Percentiles rank a stretch among this genome's conserved stretches.
These are phyloP conservation scores for Vicia sativa DNA, from an alignment of 306 rosid species.

Conservation along the genomic window DNA sequence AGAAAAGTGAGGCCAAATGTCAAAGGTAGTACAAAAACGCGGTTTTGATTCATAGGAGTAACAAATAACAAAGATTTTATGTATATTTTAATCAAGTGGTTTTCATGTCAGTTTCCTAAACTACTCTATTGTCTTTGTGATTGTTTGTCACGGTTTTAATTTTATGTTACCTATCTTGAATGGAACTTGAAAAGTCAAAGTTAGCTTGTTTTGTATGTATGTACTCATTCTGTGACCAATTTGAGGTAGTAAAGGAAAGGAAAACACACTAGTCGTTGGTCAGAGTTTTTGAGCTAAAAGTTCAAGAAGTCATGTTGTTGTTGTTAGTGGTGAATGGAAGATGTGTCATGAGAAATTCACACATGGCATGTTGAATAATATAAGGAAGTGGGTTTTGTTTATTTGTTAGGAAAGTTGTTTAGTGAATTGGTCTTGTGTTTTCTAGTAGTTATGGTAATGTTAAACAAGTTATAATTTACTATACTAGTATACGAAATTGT, in stretches of 20 bases:
- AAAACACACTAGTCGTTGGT: slow-evolving; percentile 36
- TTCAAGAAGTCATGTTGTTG: background rate
- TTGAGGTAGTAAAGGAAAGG: background rate
- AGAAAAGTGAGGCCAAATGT: slow-evolving; percentile 35
- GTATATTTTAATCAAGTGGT: slow-evolving; percentile 20
- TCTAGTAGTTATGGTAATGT: too few relatives aligned
- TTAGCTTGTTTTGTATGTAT: background rate
- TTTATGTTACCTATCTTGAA: slow-evolving; percentile 10
- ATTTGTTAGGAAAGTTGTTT: too few relatives aligned
- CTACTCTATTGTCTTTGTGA: slow-evolving; percentile 23
- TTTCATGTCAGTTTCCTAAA: slow-evolving; percentile 42
- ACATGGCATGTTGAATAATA: too few relatives aligned
- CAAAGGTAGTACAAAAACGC: slow-evolving; percentile 63
- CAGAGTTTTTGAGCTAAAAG: slow-evolving; percentile 40
- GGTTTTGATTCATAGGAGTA: slow-evolving; percentile 54
- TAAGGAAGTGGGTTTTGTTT: too few relatives aligned
- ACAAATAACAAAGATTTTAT: background rate
- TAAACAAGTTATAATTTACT: too few relatives aligned
- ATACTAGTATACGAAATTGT: too few relatives aligned
- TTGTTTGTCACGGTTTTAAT: slow-evolving; percentile 15
- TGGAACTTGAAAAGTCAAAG: slow-evolving; percentile 40
- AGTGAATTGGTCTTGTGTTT: too few relatives aligned
- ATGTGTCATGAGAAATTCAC: background rate
- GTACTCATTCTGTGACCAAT: background rate
- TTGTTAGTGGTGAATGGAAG: slow-evolving; percentile 1